phyloP scores from a whole-genome alignment of 2,329 filamentous ascomycete genomes.

The Endoconidiophora laricicola region DNA sequence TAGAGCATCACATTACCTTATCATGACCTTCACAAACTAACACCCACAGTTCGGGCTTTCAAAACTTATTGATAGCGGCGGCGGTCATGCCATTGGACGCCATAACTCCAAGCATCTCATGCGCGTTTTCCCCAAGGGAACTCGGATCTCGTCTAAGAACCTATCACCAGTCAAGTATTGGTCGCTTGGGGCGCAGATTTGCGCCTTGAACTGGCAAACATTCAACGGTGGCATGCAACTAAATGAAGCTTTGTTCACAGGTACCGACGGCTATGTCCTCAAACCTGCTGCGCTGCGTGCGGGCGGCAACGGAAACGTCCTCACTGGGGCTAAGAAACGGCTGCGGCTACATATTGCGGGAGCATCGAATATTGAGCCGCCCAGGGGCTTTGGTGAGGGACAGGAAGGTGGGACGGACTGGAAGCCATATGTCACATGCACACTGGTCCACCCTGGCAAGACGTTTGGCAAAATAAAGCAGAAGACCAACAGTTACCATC shows the following conservation, averaged over 20 bases:
- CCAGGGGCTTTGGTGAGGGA: conserved; percentile 9
- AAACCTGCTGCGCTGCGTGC: conserved; percentile 44
- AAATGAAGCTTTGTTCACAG: conserved; percentile 50
- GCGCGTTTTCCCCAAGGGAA: conserved; percentile 54
- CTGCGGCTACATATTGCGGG: conserved; percentile 44
- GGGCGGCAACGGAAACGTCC: conserved; percentile 35
- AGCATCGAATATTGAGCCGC: conserved; percentile 40
- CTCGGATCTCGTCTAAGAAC: conserved; percentile 49
- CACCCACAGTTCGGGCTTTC: neutral
- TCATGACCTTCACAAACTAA: neutral
- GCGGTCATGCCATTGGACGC: conserved; percentile 29
- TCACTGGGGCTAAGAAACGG: conserved; percentile 29
- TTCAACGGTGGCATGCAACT: conserved; percentile 50
- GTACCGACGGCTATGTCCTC: conserved; percentile 47
- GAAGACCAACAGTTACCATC: conserved; percentile 44
- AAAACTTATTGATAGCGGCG: conserved; percentile 20
- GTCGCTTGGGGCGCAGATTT: conserved; percentile 51
- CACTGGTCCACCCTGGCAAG: conserved; percentile 41
- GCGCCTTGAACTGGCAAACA: conserved; percentile 53
- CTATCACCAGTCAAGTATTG: conserved; percentile 47
- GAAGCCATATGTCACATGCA: conserved; percentile 45
- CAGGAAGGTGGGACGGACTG: conserved; percentile 20
- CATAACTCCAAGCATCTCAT: conserved; percentile 53
- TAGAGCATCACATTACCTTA: neutral
- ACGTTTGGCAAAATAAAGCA: conserved; percentile 36